Conservation (phyloP, 2,329 filamentous ascomycete genomes). For the Beauveria medogensis region DNA sequence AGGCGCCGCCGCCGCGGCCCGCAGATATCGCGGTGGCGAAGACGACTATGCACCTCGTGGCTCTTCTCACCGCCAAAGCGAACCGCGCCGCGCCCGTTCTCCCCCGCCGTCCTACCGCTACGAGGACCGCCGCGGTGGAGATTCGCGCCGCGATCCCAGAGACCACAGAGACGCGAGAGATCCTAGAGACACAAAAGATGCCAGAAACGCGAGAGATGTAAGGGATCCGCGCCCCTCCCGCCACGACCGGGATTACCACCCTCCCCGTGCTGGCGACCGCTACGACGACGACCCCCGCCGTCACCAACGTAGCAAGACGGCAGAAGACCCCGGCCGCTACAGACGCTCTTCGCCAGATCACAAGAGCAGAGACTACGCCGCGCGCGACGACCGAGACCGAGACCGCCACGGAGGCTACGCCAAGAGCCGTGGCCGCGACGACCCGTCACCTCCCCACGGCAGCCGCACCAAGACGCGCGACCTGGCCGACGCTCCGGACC, state of each 20-base stretch:
- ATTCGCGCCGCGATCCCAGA: conserved; percentile 3
- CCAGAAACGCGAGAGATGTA: neutral
- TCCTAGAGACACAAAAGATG: neutral
- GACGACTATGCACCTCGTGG: neutral
- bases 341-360: neutral
- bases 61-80: neutral
- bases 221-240: conserved; percentile 1
- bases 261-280: conserved; percentile 1
- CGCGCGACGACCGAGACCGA: conserved; percentile 3
- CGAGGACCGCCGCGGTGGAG: neutral
- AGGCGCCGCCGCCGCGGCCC: neutral
- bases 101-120: neutral
- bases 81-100: neutral
- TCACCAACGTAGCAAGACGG: conserved; percentile 3
- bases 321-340: neutral
- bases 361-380: neutral
- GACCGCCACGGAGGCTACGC: neutral
- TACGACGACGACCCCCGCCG: neutral
- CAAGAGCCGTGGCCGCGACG: neutral
- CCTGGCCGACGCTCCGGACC: neutral
- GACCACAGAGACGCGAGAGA: neutral
- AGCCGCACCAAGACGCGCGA: neutral
- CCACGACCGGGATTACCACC: neutral
- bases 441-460: neutral
- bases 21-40: neutral